Base-by-base conservation (phyloP, 2,329 filamentous ascomycete genomes). In the Colletotrichum liriopes region DNA sequence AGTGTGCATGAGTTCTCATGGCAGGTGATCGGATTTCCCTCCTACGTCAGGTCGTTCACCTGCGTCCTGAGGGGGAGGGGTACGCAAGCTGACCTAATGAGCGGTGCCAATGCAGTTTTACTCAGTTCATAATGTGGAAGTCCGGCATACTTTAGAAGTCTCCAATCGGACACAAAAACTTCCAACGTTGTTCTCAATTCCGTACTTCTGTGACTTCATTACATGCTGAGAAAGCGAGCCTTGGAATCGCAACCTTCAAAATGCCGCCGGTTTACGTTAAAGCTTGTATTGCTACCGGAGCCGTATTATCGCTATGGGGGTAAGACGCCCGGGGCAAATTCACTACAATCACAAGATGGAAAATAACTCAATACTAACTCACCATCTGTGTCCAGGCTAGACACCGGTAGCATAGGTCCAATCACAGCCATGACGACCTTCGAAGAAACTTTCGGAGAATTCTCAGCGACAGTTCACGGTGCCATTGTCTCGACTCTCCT, bases 401-500 rank as follows among this genome's bases (percentile, higher is more conserved):
- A 83, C 39, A 82, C 88, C 0, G 88, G 88, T 16, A 87, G 84
- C n/a, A 89, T 91, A 67, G 89, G 90, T 0, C 86, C 89, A 2
- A 85, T 91, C 0, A 91, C 89, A 0, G 84, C 85, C 5, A 92
- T 91, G 90, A 74, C 81, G 0, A 79, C 81, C 12, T 92, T 89
- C 77, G 81, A 80, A 9, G 67, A 79, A 2, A 82, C 83, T 4
- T 87, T 91, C 74, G 89, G 89, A 6, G 78, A 82, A 12, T 84
- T 88, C 54, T 87, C 87, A 1, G 82, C 89, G 0, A 87, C 86
- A 0, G 76, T 91, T 0, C 89, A 89, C 74, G 90, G 90, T 1
- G 81, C 91, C 2, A 84, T 90, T 7, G 89, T 92, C 14, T 91
- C 90, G 0, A 86, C 86, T 0, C 87, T 91, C 58, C 82, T 92